Evolutionary conservation across 805 yeast genomes (phyloP).

Genomic region (Ogataea trehalophila): DNA sequence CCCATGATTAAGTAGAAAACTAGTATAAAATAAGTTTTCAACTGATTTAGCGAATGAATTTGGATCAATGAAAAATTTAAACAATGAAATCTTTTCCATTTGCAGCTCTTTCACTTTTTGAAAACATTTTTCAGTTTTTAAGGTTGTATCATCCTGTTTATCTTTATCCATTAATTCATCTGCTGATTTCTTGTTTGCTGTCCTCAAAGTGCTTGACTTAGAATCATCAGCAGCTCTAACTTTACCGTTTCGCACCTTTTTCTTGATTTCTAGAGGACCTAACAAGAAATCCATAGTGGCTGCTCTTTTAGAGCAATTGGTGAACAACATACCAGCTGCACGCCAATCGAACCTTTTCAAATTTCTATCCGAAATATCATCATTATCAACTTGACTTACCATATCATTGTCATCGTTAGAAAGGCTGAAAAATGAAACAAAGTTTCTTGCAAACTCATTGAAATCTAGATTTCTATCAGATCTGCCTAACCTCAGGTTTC

Average conservation of each 20-base stretch:
- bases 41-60: conserved; percentile 69
- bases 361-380: conserved; percentile 8
- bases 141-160: conserved; percentile 53
- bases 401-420: conserved; percentile 21
- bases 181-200: conserved; percentile 52
- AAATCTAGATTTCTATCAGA: conserved; percentile 46
- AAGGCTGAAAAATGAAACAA: conserved; percentile 31
- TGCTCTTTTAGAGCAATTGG: conserved; percentile 42
- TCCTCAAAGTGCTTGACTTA: conserved; percentile 31
- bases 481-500: conserved; percentile 55
- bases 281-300: conserved; percentile 55
- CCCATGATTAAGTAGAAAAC: conserved; percentile 76
- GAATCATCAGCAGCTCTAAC: conserved; percentile 40
- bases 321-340: conserved; percentile 48
- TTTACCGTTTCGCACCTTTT: conserved; percentile 34
- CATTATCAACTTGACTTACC: conserved; percentile 10
- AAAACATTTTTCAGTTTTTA: conserved; percentile 54
- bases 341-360: conserved; percentile 51
- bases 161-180: conserved; percentile 46
- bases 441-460: conserved; percentile 40
- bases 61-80: conserved; percentile 69
- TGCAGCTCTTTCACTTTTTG: conserved; percentile 21
- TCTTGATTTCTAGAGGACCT: conserved; percentile 67
- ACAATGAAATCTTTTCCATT: conserved; percentile 49
- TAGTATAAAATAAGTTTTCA: conserved; percentile 78